Percentiles rank a stretch among this genome's conserved stretches.
Evolutionary conservation across 331 rosid genomes (phyloP).

Genomic region (Phaseolus coccineus): DNA sequence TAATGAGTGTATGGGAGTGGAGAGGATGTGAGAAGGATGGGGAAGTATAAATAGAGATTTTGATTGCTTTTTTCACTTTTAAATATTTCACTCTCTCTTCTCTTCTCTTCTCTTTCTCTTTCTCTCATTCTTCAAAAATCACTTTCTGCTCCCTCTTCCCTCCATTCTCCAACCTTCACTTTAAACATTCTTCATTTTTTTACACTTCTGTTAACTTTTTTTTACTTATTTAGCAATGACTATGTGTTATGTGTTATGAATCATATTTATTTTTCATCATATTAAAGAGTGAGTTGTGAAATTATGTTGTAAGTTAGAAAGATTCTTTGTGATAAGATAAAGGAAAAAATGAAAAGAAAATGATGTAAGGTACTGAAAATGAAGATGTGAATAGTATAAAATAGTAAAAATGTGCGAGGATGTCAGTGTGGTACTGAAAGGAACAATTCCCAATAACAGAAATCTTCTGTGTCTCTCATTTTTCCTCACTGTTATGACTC

Average conservation of each 20-base stretch:
- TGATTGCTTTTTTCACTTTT: not conserved
- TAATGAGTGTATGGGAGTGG: not conserved
- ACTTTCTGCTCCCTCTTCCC: too few relatives aligned
- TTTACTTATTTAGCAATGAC: too few relatives aligned
- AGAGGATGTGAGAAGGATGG: slow-evolving; percentile 2
- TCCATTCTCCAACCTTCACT: too few relatives aligned
- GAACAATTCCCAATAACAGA: slow-evolving; percentile 54
- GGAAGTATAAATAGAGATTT: not conserved
- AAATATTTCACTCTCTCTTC: not conserved
- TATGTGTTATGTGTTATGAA: too few relatives aligned
- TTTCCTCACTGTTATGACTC: slow-evolving; percentile 1
- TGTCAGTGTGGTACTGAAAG: slow-evolving; percentile 37
- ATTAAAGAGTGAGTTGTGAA: too few relatives aligned
- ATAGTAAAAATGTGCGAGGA: slow-evolving; percentile 39
- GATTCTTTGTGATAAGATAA: not conserved
- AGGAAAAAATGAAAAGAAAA: not conserved
- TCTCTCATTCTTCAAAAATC: too few relatives aligned
- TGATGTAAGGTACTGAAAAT: not conserved
- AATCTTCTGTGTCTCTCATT: slow-evolving; percentile 21
- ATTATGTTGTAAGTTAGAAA: too few relatives aligned
- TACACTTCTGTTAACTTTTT: too few relatives aligned
- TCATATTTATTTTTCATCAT: too few relatives aligned
- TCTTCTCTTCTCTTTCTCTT: not conserved
- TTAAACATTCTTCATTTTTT: too few relatives aligned
- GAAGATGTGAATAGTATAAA: not conserved